phyloP scores from a whole-genome alignment of 441 rosid genomes.

The Corymbia citriodora region DNA sequence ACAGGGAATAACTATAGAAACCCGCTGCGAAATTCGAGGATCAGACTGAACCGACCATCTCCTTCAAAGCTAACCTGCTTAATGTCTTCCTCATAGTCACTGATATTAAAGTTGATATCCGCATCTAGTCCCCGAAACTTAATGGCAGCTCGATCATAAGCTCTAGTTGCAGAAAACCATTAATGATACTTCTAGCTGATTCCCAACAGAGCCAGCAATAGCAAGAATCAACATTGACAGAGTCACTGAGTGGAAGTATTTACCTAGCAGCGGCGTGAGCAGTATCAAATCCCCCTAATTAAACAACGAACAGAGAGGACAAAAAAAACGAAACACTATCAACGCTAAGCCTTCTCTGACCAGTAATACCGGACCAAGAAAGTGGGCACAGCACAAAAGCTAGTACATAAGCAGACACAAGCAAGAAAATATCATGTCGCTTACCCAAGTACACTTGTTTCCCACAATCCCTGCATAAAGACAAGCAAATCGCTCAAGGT shows the following conservation, averaged over 20 bases:
- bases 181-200: neutral
- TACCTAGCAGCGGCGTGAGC: slow-evolving; percentile 7
- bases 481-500: neutral
- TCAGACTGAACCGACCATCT: neutral
- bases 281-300: slow-evolving; percentile 41
- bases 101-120: slow-evolving; percentile 2
- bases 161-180: neutral
- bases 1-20: neutral
- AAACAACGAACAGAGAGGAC: neutral
- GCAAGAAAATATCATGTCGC: neutral
- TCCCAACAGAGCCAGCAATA: neutral
- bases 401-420: neutral
- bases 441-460: slow-evolving; percentile 12
- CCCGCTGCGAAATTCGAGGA: neutral
- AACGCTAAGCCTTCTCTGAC: neutral
- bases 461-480: slow-evolving; percentile 7
- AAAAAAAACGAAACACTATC: neutral
- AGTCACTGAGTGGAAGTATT: neutral
- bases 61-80: slow-evolving; percentile 43
- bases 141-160: slow-evolving; percentile 13
- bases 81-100: slow-evolving; percentile 17
- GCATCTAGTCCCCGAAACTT: slow-evolving; percentile 11
- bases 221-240: neutral
- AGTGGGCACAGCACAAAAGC: neutral
- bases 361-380: neutral